These are phyloP conservation scores for Casuarina equisetifolia DNA, from an alignment of 306 rosid species.

Conservation along the genomic window DNA sequence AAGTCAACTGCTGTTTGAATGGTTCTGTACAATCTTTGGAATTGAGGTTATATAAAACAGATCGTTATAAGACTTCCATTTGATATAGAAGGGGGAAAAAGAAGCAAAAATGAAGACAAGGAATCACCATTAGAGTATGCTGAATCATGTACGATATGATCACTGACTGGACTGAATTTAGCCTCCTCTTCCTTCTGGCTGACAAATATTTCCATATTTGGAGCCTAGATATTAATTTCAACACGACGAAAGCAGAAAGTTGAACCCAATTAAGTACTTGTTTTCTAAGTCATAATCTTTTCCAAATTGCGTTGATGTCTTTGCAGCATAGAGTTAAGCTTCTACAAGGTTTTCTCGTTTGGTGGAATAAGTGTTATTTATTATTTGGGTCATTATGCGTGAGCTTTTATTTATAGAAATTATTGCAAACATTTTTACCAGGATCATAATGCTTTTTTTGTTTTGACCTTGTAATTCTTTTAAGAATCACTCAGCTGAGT, in stretches of 20 bases:
- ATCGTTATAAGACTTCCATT: background rate
- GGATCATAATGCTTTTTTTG: slow-evolving; percentile 8
- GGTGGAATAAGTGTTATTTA: background rate
- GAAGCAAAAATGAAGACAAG: background rate
- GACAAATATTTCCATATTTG: background rate
- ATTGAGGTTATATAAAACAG: background rate
- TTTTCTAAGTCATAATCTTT: background rate
- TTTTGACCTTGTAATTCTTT: slow-evolving; percentile 19
- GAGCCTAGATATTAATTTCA: background rate
- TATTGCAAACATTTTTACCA: background rate
- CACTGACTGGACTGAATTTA: too few species aligned
- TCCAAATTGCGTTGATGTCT: background rate
- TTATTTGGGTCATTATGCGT: background rate
- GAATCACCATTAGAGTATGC: background rate
- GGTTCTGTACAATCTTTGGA: background rate
- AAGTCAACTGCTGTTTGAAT: background rate
- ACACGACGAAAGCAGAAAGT: background rate
- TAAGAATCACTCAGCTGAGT: slow-evolving; percentile 21
- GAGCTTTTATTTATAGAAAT: background rate
- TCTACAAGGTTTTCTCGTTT: too few species aligned
- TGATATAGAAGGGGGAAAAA: background rate
- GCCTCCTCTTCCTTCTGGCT: too few species aligned
- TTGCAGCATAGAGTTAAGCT: background rate
- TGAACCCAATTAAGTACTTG: background rate
- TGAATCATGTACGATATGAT: background rate